These are phyloP conservation scores for Sonneratia caseolaris DNA, from an alignment of 345 rosid species.

Conservation along the genomic window DNA sequence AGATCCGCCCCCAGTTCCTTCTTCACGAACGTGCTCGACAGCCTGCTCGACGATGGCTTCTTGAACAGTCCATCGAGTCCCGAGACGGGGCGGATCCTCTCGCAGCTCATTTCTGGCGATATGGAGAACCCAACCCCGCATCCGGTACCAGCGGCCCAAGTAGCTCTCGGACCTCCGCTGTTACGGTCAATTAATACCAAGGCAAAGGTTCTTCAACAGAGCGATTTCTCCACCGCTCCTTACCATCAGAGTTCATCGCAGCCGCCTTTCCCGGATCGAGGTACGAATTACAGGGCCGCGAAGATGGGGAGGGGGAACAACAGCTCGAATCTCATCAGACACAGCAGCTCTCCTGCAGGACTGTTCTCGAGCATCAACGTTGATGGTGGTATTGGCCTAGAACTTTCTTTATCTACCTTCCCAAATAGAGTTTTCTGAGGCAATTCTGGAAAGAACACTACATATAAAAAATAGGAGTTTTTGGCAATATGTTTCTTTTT, in stretches of 20 bases:
- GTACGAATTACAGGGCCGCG: slow-evolving; percentile 18
- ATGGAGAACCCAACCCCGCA: background rate
- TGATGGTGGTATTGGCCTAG: slow-evolving; percentile 36
- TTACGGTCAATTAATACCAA: slow-evolving; percentile 22
- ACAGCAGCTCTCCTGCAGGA: slow-evolving; percentile 91
- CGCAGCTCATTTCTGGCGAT: slow-evolving; percentile 24
- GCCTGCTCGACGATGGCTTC: slow-evolving; percentile 31
- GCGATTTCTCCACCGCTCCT: slow-evolving; percentile 16
- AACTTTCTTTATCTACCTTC: too few species aligned
- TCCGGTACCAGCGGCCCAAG: background rate
- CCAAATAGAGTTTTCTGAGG: background rate
- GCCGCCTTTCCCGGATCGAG: slow-evolving; percentile 27
- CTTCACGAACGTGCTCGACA: slow-evolving; percentile 26
- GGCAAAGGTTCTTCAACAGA: slow-evolving; percentile 11
- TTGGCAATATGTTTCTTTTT: background rate
- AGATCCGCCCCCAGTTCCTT: slow-evolving; percentile 55
- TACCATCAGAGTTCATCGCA: slow-evolving; percentile 28
- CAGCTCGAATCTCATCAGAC: slow-evolving; percentile 51
- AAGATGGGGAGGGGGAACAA: slow-evolving; percentile 30
- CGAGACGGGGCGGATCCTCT: slow-evolving; percentile 40
- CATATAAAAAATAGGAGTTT: background rate
- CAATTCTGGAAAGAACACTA: background rate
- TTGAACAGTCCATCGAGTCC: slow-evolving; percentile 39
- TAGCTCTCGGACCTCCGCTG: slow-evolving; percentile 14
- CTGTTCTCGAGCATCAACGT: slow-evolving; percentile 54